A percentile compares a stretch with the other conserved stretches of the same genome.
These are phyloP conservation scores for Trapa incisa DNA, from an alignment of 345 rosid species.

Conservation along the genomic window DNA sequence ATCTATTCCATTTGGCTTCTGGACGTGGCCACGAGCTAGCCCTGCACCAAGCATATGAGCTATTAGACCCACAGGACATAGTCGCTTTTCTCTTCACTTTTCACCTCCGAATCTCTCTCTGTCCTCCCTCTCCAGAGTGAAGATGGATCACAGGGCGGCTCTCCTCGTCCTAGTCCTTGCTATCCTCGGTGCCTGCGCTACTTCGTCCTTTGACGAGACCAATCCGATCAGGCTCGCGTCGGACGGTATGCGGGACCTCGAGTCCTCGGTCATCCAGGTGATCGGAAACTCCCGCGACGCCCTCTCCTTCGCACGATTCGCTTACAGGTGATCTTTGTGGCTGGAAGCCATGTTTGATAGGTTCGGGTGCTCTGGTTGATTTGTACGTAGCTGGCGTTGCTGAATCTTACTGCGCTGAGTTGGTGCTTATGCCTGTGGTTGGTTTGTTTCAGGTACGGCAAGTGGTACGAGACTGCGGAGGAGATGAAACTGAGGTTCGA, in stretches of 20 bases:
- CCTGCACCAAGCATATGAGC: background rate
- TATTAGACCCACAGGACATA: background rate
- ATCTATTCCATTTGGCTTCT: background rate
- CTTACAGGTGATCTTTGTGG: constrained; percentile 30
- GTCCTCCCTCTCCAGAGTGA: background rate
- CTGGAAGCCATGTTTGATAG: background rate
- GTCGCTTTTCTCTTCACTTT: background rate
- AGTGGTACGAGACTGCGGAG: constrained; percentile 47
- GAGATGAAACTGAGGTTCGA: constrained; percentile 66
- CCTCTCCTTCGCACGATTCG: constrained; percentile 65
- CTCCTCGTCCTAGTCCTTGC: constrained; percentile 17
- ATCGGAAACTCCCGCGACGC: constrained; percentile 50
- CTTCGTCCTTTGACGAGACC: constrained; percentile 42
- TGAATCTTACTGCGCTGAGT: background rate
- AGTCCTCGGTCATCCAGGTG: constrained; percentile 36
- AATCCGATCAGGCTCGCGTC: constrained; percentile 58
- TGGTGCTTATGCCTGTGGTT: background rate
- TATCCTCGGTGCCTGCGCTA: constrained; percentile 22
- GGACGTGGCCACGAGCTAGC: background rate
- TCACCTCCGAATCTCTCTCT: background rate
- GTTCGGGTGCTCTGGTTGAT: background rate
- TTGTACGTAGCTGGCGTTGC: background rate
- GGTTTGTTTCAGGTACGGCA: constrained; percentile 43
- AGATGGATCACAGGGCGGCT: constrained; percentile 6
- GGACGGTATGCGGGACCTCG: constrained; percentile 47